Percentiles rank a stretch among this genome's conserved stretches.
phyloP scores from a whole-genome alignment of 2,329 filamentous ascomycete genomes.

The Diaporthe vexans region DNA sequence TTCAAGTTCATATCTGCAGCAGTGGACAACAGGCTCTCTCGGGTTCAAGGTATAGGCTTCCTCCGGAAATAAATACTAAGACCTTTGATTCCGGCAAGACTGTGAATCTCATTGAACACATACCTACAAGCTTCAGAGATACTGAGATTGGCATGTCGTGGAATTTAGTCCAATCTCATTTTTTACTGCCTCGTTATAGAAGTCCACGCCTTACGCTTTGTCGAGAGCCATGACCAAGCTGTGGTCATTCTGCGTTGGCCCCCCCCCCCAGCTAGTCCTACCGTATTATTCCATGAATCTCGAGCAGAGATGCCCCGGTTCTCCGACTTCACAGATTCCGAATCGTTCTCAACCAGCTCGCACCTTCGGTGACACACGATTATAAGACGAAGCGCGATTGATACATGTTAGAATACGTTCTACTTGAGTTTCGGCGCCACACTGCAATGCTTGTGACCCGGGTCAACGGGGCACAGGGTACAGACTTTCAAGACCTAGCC shows the following conservation, averaged over 20 bases:
- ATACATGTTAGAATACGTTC: no score
- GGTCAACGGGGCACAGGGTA: background rate
- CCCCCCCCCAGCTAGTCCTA: no score
- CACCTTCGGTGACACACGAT: no score
- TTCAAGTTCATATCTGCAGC: background rate
- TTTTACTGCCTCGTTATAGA: background rate
- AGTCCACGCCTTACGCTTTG: background rate
- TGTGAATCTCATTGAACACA: background rate
- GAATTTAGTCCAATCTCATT: background rate
- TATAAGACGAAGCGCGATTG: background rate
- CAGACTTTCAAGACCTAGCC: no score
- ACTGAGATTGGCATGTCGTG: background rate
- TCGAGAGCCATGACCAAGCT: background rate
- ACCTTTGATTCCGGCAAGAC: no score
- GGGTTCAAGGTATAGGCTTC: background rate
- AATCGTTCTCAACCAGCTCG: no score
- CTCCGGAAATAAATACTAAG: no score
- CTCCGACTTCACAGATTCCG: no score
- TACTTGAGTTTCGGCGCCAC: no score
- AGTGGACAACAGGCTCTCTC: background rate
- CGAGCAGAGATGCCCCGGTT: no score
- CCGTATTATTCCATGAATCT: background rate
- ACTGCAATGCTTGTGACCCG: background rate
- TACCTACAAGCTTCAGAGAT: background rate
- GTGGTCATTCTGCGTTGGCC: background rate